phyloP scores from a whole-genome alignment of 495 filamentous ascomycete species.

The Annulohypoxylon moriforme region DNA sequence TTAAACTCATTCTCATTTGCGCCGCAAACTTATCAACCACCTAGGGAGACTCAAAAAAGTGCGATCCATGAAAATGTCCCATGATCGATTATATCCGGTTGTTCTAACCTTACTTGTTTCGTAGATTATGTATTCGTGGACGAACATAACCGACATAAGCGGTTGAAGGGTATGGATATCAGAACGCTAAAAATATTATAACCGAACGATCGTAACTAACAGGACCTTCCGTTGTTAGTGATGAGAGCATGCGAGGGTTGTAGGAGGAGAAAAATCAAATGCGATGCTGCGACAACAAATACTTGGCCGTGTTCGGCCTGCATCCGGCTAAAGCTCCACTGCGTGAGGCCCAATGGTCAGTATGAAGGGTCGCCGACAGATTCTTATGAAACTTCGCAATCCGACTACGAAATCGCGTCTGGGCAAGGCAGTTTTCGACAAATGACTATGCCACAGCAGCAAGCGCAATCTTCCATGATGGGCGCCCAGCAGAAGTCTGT shows the following conservation, averaged over 20 bases:
- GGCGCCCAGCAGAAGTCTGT: conserved; percentile 50
- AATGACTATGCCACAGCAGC: conserved; percentile 57
- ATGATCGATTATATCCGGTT: neutral
- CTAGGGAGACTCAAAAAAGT: conserved; percentile 76
- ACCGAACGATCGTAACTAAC: conserved; percentile 19
- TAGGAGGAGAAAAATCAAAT: conserved; percentile 90
- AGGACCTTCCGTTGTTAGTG: conserved; percentile 64
- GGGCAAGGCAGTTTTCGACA: conserved; percentile 68
- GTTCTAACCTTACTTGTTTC: conserved; percentile 30
- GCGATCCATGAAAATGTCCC: conserved; percentile 46
- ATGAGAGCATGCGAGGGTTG: conserved; percentile 99
- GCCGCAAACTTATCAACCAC: conserved; percentile 64
- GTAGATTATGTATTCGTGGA: conserved; percentile 99
- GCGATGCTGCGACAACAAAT: conserved; percentile 97
- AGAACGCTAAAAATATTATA: conserved; percentile 2
- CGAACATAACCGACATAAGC: conserved; percentile 97
- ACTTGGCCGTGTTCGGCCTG: conserved; percentile 98
- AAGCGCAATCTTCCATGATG: conserved; percentile 48
- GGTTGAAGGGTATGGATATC: conserved; percentile 81
- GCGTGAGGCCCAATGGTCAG: conserved; percentile 90
- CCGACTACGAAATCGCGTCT: conserved; percentile 57
- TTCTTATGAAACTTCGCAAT: conserved; percentile 58
- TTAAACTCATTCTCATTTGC: conserved; percentile 71
- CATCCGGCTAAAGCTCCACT: conserved; percentile 89
- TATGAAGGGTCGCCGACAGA: conserved; percentile 76